phyloP scores from a whole-genome alignment of 2,329 filamentous ascomycete species.

The Alternaria dauci region DNA sequence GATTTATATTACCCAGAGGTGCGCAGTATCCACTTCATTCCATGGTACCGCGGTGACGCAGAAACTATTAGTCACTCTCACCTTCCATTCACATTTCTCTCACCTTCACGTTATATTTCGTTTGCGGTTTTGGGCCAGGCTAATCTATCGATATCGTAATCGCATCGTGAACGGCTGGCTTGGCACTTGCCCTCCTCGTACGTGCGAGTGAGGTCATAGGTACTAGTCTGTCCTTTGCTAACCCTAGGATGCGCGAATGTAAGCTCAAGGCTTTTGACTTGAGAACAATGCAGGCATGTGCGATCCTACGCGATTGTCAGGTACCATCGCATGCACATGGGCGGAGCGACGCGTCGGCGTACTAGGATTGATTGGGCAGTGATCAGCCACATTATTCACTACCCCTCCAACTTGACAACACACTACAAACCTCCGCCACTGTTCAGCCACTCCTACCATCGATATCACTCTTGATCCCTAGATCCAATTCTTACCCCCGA shows the following conservation, averaged over 20 bases:
- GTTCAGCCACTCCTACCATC: background rate
- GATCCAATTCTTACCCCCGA: background rate
- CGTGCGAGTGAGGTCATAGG: constrained; percentile 16
- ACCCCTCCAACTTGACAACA: constrained; percentile 26
- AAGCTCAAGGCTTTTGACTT: background rate
- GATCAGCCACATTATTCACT: constrained; percentile 32
- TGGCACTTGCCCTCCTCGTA: too few relatives aligned
- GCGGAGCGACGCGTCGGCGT: constrained; percentile 13
- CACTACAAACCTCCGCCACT: background rate
- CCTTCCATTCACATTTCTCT: too few relatives aligned
- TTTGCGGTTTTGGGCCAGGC: too few relatives aligned
- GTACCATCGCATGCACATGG: constrained; percentile 9
- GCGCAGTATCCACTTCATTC: background rate
- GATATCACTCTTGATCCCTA: background rate
- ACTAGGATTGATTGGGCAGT: constrained; percentile 21
- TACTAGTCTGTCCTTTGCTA: too few relatives aligned
- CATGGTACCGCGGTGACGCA: background rate
- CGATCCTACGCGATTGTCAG: background rate
- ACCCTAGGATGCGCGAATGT: background rate
- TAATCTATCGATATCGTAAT: too few relatives aligned
- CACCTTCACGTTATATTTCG: too few relatives aligned
- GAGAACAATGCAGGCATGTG: background rate
- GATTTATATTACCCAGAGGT: background rate
- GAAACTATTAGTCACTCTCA: background rate
- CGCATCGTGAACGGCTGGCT: too few relatives aligned